A percentile compares a stretch with the other conserved stretches of the same genome.
Evolutionary conservation across 1,284 basidiomycete species (phyloP).

Genomic region (Exobasidium rhododendri): DNA sequence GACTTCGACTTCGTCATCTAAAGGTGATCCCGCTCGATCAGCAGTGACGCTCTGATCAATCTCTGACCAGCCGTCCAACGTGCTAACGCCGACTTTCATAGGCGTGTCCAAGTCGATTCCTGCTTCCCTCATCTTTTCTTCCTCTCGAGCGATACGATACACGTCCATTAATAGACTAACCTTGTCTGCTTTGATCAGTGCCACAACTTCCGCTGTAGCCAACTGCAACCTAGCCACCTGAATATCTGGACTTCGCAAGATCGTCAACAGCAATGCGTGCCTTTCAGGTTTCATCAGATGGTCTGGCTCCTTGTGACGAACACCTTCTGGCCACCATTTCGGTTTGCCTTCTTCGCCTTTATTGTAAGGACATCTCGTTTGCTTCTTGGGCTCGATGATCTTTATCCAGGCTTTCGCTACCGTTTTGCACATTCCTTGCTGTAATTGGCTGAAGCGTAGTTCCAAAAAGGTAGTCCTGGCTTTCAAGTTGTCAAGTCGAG

Average conservation of each 20-base stretch:
- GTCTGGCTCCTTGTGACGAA: constrained; percentile 61
- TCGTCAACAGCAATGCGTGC: constrained; percentile 57
- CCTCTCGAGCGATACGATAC: constrained; percentile 58
- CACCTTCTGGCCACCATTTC: constrained; percentile 60
- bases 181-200: constrained; percentile 57
- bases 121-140: constrained; percentile 40
- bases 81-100: constrained; percentile 41
- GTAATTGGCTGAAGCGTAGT: constrained; percentile 55
- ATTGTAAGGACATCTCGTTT: constrained; percentile 60
- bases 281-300: constrained; percentile 59
- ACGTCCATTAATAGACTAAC: constrained; percentile 59
- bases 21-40: not conserved
- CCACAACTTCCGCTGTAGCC: constrained; percentile 58
- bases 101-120: constrained; percentile 24
- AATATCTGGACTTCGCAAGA: constrained; percentile 56
- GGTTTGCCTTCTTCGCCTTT: constrained; percentile 60
- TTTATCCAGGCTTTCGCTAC: constrained; percentile 59
- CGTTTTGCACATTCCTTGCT: constrained; percentile 60
- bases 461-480: constrained; percentile 48
- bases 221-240: constrained; percentile 58
- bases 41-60: constrained; percentile 7
- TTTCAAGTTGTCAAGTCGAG: constrained; percentile 21
- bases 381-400: constrained; percentile 62
- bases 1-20: not conserved
- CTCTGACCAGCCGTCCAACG: constrained; percentile 38